phyloP scores from a whole-genome alignment of 805 yeast genomes.

The Diddensiella transvaalensis region DNA sequence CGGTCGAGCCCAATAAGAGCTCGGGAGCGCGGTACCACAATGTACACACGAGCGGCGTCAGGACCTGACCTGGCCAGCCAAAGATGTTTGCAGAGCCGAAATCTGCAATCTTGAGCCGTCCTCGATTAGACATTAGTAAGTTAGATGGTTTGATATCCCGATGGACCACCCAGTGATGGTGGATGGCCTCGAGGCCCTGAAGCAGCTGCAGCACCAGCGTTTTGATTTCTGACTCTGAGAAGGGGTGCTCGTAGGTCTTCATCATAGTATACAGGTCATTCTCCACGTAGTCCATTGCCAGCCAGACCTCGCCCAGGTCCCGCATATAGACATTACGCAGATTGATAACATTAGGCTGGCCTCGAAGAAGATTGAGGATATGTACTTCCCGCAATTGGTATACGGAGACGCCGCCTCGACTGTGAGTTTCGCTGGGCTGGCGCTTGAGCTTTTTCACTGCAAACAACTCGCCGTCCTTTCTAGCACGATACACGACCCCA shows the following conservation, averaged over 20 bases:
- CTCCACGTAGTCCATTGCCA: constrained; percentile 33
- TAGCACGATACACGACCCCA: constrained; percentile 59
- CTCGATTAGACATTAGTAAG: constrained; percentile 24
- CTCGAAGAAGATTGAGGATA: constrained; percentile 45
- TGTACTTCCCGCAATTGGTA: constrained; percentile 65
- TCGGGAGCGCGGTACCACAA: constrained; percentile 43
- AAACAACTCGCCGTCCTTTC: constrained; percentile 44
- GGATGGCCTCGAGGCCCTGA: constrained; percentile 26
- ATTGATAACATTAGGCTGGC: constrained; percentile 50
- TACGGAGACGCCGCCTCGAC: constrained; percentile 58
- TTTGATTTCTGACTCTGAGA: constrained; percentile 31
- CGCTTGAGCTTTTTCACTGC: constrained; percentile 56
- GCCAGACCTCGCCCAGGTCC: constrained; percentile 17
- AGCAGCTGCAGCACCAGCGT: constrained; percentile 29
- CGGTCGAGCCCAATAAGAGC: constrained; percentile 67
- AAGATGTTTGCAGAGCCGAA: constrained; percentile 54
- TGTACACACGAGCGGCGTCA: constrained; percentile 42
- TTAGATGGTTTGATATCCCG: constrained; percentile 32
- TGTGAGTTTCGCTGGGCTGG: constrained; percentile 34
- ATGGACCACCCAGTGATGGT: constrained; percentile 26
- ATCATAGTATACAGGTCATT: constrained; percentile 29
- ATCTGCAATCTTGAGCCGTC: constrained; percentile 28
- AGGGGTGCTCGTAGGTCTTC: constrained; percentile 26
- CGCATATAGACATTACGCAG: constrained; percentile 51
- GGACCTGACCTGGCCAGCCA: constrained; percentile 41